Conservation (phyloP, 208 protist genomes). For the Jaenimonas drosophilae region DNA sequence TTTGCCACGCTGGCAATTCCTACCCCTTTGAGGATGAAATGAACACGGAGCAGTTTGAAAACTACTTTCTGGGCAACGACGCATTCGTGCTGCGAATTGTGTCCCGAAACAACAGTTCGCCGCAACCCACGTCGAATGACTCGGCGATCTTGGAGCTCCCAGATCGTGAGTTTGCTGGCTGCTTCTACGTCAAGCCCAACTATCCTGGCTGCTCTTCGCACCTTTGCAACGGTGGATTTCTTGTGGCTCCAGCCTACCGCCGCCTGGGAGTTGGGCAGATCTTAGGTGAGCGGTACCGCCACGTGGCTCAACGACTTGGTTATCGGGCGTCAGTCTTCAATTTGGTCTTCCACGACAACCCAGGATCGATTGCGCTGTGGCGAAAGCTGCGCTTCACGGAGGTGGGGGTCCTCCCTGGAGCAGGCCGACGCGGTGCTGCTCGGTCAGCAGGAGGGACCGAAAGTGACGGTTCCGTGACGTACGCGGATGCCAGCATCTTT, state of each 20-base stretch:
- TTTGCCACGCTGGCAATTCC: constrained; percentile 5
- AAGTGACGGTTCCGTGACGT: not conserved
- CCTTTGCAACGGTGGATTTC: constrained; percentile 19
- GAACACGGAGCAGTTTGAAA: constrained; percentile 3
- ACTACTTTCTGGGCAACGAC: constrained; percentile 15
- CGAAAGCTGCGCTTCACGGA: constrained; percentile 4
- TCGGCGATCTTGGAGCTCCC: not conserved
- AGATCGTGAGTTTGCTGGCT: constrained; percentile 5
- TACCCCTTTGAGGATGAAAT: constrained; percentile 15
- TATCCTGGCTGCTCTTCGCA: constrained; percentile 14
- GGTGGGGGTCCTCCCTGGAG: constrained; percentile 7
- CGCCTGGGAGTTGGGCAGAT: constrained; percentile 4
- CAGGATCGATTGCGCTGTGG: constrained; percentile 7
- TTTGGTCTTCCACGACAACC: constrained; percentile 15
- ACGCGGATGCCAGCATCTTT: constrained; percentile 7
- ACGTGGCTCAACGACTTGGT: constrained; percentile 7
- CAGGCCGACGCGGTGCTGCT: constrained; percentile 5
- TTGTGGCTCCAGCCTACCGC: constrained; percentile 5
- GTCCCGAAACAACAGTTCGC: not conserved
- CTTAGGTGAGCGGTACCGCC: constrained; percentile 6
- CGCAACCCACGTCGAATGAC: not conserved
- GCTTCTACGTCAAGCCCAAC: constrained; percentile 22
- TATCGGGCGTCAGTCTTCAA: constrained; percentile 17
- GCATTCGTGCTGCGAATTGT: constrained; percentile 7
- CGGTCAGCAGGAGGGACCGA: not conserved